Percentiles rank a stretch among this genome's conserved stretches.
These are phyloP conservation scores for Backusella australiensis DNA, from an alignment of 192 early-diverging fungal species.

Conservation along the genomic window DNA sequence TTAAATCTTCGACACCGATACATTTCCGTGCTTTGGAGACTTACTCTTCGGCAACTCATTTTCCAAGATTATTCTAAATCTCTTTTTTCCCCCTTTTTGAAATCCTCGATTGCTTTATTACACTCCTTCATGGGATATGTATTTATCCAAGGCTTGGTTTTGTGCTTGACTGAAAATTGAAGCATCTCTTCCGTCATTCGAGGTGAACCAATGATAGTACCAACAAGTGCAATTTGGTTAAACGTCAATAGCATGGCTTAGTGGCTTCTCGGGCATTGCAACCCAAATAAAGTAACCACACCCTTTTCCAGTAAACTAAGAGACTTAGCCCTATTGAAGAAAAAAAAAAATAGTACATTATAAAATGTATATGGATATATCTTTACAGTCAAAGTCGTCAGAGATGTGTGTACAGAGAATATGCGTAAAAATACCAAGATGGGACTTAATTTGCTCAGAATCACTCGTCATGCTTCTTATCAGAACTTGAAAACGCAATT, in stretches of 20 bases:
- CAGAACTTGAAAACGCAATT: constrained; percentile 50
- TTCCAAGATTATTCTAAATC: constrained; percentile 63
- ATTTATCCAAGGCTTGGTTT: constrained; percentile 60
- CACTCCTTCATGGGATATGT: constrained; percentile 45
- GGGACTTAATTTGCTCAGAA: constrained; percentile 2
- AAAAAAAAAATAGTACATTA: too few relatives aligned
- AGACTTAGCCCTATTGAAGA: too few relatives aligned
- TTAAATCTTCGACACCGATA: too few relatives aligned
- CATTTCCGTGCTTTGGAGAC: too few relatives aligned
- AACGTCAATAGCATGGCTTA: constrained; percentile 9
- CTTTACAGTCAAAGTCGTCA: constrained; percentile 18
- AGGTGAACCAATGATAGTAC: constrained; percentile 60
- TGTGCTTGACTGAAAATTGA: constrained; percentile 57
- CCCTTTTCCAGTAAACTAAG: too few relatives aligned
- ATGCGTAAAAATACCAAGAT: constrained; percentile 24
- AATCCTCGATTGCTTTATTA: constrained; percentile 50
- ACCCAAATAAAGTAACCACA: constrained; percentile 61
- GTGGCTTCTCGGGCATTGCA: constrained; percentile 49
- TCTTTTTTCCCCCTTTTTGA: constrained; percentile 45
- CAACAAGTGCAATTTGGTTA: constrained; percentile 44
- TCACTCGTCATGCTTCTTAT: constrained; percentile 51
- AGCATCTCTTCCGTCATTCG: constrained; percentile 58
- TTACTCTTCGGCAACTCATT: constrained; percentile 15
- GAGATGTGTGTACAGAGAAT: constrained; percentile 22
- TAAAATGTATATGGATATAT: neutral